These are phyloP conservation scores for Phytophthora europaea DNA, from an alignment of 352 stramenopile species.

Conservation along the genomic window DNA sequence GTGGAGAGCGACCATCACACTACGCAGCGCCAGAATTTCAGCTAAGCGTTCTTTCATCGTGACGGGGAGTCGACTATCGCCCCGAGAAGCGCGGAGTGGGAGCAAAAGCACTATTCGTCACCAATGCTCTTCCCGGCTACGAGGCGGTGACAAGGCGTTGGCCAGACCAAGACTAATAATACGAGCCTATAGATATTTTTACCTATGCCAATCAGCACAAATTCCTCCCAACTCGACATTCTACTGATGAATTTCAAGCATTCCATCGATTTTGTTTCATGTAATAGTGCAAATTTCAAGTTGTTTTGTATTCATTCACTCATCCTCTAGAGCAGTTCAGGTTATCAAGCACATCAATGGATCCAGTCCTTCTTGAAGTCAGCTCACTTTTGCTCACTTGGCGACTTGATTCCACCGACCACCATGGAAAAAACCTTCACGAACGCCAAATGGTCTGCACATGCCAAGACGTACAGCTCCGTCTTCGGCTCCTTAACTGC, in stretches of 20 bases:
- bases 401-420: not conserved
- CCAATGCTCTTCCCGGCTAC: not conserved
- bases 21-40: conserved; percentile 55
- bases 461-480: conserved; percentile 40
- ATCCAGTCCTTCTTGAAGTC: not conserved
- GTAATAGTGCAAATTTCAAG: no score
- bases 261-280: no score
- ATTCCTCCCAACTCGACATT: no score
- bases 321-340: not conserved
- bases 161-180: not conserved
- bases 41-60: conserved; percentile 61
- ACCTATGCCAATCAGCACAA: not conserved
- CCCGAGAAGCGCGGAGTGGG: not conserved
- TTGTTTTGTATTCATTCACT: no score
- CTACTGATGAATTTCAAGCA: no score
- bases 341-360: not conserved
- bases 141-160: not conserved
- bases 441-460: conserved; percentile 43
- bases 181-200: conserved; percentile 20
- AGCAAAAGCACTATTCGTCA: conserved; percentile 23
- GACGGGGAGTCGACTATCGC: not conserved
- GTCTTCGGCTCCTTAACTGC: conserved; percentile 31
- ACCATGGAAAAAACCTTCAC: conserved; percentile 33
- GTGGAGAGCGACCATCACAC: conserved; percentile 53
- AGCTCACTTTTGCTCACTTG: not conserved